phyloP scores from a whole-genome alignment of 2,329 filamentous ascomycete genomes.

The Pochonia chlamydosporia region DNA sequence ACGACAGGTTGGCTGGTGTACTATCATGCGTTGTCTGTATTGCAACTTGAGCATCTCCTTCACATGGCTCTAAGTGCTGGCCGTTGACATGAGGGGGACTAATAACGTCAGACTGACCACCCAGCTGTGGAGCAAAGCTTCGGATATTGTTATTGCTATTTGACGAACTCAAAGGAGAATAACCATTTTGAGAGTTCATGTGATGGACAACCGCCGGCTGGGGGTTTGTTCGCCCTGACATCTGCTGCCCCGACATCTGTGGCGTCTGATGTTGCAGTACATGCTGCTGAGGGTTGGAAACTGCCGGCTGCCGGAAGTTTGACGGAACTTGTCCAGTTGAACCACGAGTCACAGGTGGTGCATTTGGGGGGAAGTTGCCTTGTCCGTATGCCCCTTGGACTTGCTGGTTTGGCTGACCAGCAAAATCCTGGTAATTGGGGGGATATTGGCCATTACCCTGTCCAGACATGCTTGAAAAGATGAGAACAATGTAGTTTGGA shows the following conservation, averaged over 20 bases:
- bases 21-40: too few species aligned
- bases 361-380: not conserved
- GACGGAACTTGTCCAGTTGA: not conserved
- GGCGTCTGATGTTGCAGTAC: not conserved
- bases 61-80: too few species aligned
- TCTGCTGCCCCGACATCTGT: not conserved
- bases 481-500: not conserved
- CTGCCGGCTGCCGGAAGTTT: not conserved
- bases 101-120: not conserved
- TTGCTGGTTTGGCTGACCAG: not conserved
- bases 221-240: not conserved
- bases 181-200: not conserved
- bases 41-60: too few species aligned
- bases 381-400: not conserved
- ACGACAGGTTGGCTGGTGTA: too few species aligned
- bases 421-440: not conserved
- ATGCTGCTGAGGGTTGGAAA: not conserved
- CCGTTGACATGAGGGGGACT: not conserved
- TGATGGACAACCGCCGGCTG: not conserved
- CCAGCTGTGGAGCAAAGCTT: not conserved
- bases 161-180: not conserved
- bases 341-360: not conserved
- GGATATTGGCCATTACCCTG: not conserved
- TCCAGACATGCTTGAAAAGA: not conserved
- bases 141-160: not conserved